Evolutionary conservation across 352 stramenopile species (phyloP).

Genomic region (Phytophthora ohioensis): DNA sequence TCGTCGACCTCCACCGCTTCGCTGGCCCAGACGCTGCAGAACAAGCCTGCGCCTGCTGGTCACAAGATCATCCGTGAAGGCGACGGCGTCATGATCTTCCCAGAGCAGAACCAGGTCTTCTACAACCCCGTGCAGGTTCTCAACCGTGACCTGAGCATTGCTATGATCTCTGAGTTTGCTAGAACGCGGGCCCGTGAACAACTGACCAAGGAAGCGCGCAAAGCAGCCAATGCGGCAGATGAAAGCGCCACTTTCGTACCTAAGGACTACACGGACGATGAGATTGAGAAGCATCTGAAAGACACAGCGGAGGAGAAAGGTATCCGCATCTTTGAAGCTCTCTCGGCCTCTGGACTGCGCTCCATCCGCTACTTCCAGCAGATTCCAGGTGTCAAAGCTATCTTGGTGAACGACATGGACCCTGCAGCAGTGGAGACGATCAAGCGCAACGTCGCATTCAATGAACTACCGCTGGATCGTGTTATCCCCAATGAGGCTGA

Average conservation of each 20-base stretch:
- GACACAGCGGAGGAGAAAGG: slow-evolving; percentile 82
- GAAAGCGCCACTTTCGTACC: slow-evolving; percentile 47
- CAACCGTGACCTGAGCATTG: slow-evolving; percentile 98
- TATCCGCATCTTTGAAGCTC: slow-evolving; percentile 98
- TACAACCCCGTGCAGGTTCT: slow-evolving; percentile 97
- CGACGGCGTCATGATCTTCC: slow-evolving; percentile 92
- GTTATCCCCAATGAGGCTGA: slow-evolving; percentile 89
- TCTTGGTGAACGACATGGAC: slow-evolving; percentile 99
- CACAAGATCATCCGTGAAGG: slow-evolving; percentile 92
- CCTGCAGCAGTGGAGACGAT: slow-evolving; percentile 95
- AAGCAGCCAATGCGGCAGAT: slow-evolving; percentile 50
- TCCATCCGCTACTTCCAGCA: slow-evolving; percentile 99
- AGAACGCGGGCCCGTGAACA: slow-evolving; percentile 87
- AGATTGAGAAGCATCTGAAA: slow-evolving; percentile 76
- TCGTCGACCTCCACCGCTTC: slow-evolving; percentile 57
- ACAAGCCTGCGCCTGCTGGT: slow-evolving; percentile 61
- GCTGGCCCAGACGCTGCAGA: slow-evolving; percentile 69
- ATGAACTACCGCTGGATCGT: slow-evolving; percentile 81
- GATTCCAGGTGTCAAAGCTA: slow-evolving; percentile 96
- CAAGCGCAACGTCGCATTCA: slow-evolving; percentile 95
- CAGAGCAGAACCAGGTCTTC: slow-evolving; percentile 92
- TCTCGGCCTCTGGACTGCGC: slow-evolving; percentile 98
- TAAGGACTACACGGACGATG: slow-evolving; percentile 66
- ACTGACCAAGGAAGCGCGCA: slow-evolving; percentile 78
- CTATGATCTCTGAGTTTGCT: slow-evolving; percentile 98